phyloP scores from a whole-genome alignment of 1,284 basidiomycete genomes.

The Gomphus sp. region DNA sequence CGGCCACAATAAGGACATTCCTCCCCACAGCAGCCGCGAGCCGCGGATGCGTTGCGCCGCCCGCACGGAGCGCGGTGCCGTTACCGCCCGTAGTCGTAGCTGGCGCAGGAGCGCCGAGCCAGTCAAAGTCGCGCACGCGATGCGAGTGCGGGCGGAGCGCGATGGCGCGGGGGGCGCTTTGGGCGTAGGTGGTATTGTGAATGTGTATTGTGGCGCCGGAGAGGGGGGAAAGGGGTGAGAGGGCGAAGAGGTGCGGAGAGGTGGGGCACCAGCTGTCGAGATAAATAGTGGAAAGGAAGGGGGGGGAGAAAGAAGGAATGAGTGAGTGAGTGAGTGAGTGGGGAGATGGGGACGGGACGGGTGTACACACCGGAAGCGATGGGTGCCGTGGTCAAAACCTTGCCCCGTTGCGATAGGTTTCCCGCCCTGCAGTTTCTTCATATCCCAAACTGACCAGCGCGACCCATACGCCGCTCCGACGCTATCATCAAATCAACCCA shows the following conservation, averaged over 20 bases:
- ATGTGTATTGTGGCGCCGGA: conserved; percentile 59
- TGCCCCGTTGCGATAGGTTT: conserved; percentile 51
- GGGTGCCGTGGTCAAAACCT: conserved; percentile 56
- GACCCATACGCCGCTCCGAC: conserved; percentile 65
- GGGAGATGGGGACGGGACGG: background rate
- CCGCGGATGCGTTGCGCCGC: conserved; percentile 36
- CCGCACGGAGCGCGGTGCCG: too few species aligned
- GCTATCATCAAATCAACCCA: conserved; percentile 27
- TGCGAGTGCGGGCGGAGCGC: conserved; percentile 50
- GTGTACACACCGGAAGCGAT: conserved; percentile 51
- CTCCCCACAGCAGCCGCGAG: conserved; percentile 58
- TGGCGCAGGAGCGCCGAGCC: conserved; percentile 35
- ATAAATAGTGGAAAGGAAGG: background rate
- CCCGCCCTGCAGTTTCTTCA: conserved; percentile 58
- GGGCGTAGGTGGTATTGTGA: conserved; percentile 52
- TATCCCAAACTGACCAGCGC: conserved; percentile 66
- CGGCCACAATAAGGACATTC: conserved; percentile 28
- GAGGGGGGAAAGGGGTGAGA: conserved; percentile 46
- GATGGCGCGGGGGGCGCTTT: conserved; percentile 53
- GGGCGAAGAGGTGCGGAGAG: conserved; percentile 63
- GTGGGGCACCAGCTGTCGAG: conserved; percentile 62
- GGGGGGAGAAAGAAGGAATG: background rate
- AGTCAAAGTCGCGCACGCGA: conserved; percentile 66
- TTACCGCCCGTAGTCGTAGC: too few species aligned
- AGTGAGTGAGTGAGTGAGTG: conserved; percentile 5